phyloP scores from a whole-genome alignment of 2,329 filamentous ascomycete genomes.

The Hymenoscyphus linearis region DNA sequence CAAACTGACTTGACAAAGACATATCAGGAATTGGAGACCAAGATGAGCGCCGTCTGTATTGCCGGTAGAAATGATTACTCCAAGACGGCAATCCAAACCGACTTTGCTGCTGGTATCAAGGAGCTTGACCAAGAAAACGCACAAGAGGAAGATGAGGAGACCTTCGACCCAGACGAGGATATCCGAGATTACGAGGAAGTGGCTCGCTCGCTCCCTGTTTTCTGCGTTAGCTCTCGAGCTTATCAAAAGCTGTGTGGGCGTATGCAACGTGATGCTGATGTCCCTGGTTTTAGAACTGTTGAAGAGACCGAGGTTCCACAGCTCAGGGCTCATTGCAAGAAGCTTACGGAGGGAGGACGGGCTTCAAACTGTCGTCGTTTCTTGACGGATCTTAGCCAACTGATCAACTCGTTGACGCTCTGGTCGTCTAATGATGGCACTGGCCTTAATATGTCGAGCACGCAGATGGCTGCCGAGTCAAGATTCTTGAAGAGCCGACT shows the following conservation, averaged over 20 bases:
- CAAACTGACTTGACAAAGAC: constrained; percentile 28
- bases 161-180: constrained; percentile 50
- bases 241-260: constrained; percentile 58
- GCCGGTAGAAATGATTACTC: constrained; percentile 51
- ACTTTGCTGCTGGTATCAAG: constrained; percentile 55
- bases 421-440: constrained; percentile 43
- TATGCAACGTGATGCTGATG: constrained; percentile 44
- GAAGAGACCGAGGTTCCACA: constrained; percentile 47
- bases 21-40: constrained; percentile 31
- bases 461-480: constrained; percentile 35
- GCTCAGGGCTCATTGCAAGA: constrained; percentile 45
- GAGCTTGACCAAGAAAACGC: constrained; percentile 52
- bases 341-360: constrained; percentile 47
- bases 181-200: constrained; percentile 53
- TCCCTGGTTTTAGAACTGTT: constrained; percentile 45
- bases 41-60: constrained; percentile 42
- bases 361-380: constrained; percentile 42
- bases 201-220: constrained; percentile 52
- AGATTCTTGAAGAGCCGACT: constrained; percentile 36
- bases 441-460: constrained; percentile 36
- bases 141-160: constrained; percentile 46
- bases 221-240: constrained; percentile 57
- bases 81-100: constrained; percentile 46
- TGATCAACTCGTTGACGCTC: constrained; percentile 47
- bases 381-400: constrained; percentile 44